Base-by-base conservation (phyloP, 305 asterid species). In the Salvia sclarea region DNA sequence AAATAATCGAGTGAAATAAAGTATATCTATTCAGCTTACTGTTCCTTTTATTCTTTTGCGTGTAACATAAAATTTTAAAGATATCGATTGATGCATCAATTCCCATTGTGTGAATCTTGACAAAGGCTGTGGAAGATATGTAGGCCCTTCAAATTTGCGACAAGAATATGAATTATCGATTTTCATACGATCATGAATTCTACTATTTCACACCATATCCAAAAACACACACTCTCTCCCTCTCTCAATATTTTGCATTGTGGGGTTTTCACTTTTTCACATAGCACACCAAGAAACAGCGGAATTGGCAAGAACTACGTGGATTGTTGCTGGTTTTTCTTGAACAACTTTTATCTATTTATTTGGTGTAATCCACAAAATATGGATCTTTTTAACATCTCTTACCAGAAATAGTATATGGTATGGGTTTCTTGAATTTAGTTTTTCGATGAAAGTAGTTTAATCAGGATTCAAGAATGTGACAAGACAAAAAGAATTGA, bases 61-160 rank as follows among this genome's bases (percentile, higher is more conserved):
- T 48, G 3, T 48, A 10, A n/a, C n/a, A 0, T 54, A 54, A 13
- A 54, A 54, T 6, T 22, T 28, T 6, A 1, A 5, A 25, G 18
- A 25, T 47, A 8, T 47, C 13, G 22, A 47, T 47, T 52, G 58
- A 9, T 52, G 33, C 58, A 52, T 5, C 58, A 52, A 6, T 8
- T 49, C 20, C 14, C 16, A 10, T 21, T 21, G 14, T 11, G 43
- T 33, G 72, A 54, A 67, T 68, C 56, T 68, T 41, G 72, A 55
- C 64, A 24, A 37, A 52, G 48, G 31, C 13, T 25, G 17, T 17
- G 56, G 33, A 55, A 56, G 75, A 70, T 71, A 62, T 31, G 64
- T 54, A 28, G 66, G 41, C 30, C 76, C 37, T 22, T 6, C 45
- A 38, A 52, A 43, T 50, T 24, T n/a, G 57, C 35, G 38, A 16